A percentile compares a stretch with the other conserved stretches of the same genome.
Evolutionary conservation across 2,329 filamentous ascomycete genomes (phyloP).

Genomic region (Lithohypha guttulata): DNA sequence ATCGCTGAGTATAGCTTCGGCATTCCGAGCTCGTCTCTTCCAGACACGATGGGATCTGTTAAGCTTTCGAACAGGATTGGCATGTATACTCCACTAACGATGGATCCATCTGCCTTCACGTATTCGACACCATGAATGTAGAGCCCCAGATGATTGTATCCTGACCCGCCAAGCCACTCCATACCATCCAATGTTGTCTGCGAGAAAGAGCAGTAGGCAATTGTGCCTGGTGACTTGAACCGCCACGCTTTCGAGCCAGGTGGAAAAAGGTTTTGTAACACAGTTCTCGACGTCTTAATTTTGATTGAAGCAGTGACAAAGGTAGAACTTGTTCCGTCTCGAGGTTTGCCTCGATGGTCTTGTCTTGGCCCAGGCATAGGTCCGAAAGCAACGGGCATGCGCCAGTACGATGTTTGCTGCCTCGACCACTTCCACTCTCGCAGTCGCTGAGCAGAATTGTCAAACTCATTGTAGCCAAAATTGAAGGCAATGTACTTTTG

Average conservation of each 20-base stretch:
- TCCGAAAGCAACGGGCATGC: slow-evolving; percentile 38
- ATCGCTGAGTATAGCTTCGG: slow-evolving; percentile 48
- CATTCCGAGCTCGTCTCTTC: slow-evolving; percentile 52
- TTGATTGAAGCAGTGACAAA: slow-evolving; percentile 39
- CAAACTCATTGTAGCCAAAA: slow-evolving; percentile 49
- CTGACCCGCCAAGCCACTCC: slow-evolving; percentile 50
- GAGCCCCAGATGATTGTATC: slow-evolving; percentile 49
- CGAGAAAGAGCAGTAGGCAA: slow-evolving; percentile 35
- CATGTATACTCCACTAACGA: slow-evolving; percentile 43
- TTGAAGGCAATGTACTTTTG: slow-evolving; percentile 39
- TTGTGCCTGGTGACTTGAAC: slow-evolving; percentile 36
- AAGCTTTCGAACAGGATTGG: slow-evolving; percentile 49
- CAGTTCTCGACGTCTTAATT: slow-evolving; percentile 42
- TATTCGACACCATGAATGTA: slow-evolving; percentile 55
- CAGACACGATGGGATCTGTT: slow-evolving; percentile 50
- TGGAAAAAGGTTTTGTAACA: slow-evolving; percentile 42
- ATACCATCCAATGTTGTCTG: slow-evolving; percentile 40
- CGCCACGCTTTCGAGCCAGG: slow-evolving; percentile 26
- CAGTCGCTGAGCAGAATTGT: slow-evolving; percentile 42
- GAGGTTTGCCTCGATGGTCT: slow-evolving; percentile 24
- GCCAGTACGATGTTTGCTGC: slow-evolving; percentile 37
- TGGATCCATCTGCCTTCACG: slow-evolving; percentile 37
- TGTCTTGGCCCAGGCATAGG: slow-evolving; percentile 39
- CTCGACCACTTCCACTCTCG: slow-evolving; percentile 40
- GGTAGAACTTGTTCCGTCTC: slow-evolving; percentile 23